Conservation (phyloP, 2,329 filamentous ascomycete genomes). For the Ceratocystis alfenasii region DNA sequence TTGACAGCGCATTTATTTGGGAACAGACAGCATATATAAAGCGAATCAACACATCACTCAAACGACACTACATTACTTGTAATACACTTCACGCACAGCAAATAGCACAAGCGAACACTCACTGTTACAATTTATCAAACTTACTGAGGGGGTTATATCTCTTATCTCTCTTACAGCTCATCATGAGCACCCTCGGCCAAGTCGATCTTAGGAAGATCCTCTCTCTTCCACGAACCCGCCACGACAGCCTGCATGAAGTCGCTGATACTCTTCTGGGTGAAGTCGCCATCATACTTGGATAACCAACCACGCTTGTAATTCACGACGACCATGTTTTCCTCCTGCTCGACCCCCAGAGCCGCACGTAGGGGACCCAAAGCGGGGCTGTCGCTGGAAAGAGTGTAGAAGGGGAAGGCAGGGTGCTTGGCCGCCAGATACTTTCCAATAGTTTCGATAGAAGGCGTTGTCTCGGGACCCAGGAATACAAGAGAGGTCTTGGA, state of each 20-base stretch:
- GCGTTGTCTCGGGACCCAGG: slow-evolving; percentile 42
- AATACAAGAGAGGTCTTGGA: slow-evolving; percentile 75
- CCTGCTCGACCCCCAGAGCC: background rate
- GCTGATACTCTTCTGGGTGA: slow-evolving; percentile 54
- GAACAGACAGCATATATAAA: background rate
- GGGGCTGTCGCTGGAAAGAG: background rate
- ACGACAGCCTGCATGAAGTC: slow-evolving; percentile 84
- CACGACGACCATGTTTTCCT: slow-evolving; percentile 52
- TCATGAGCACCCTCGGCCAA: slow-evolving; percentile 33
- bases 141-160: background rate
- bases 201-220: slow-evolving; percentile 55
- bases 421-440: slow-evolving; percentile 7
- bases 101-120: background rate
- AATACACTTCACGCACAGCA: background rate
- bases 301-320: slow-evolving; percentile 83
- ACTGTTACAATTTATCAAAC: background rate
- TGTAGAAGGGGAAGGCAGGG: background rate
- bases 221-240: slow-evolving; percentile 74
- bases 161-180: slow-evolving; percentile 18
- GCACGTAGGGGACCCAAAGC: background rate
- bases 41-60: background rate
- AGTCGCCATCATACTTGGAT: slow-evolving; percentile 56
- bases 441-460: background rate
- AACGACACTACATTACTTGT: background rate
- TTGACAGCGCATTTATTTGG: background rate